Base-by-base conservation (phyloP, 352 stramenopile species). In the Phytophthora ohioensis region DNA sequence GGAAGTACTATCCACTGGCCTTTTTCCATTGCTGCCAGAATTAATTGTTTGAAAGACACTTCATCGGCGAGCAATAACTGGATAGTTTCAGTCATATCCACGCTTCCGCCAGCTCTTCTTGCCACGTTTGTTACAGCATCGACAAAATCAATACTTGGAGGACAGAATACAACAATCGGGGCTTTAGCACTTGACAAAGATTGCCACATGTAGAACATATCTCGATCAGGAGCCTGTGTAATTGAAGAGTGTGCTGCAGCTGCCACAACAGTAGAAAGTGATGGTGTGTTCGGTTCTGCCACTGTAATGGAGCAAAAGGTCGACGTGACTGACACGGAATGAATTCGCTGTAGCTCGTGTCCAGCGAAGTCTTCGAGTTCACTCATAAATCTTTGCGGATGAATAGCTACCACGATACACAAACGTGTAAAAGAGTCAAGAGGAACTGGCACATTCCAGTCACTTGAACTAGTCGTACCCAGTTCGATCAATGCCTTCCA, bases 1-100 rank as follows among this genome's bases (percentile, higher is more conserved):
- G 76, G 63, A 3, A 91, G 41, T 5, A 91, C 79, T 9, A 85
- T 64, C 85, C 85, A 93, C 17, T 84, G 72, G 0, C 85, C 85
- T 34, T 81, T 88, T 27, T 78, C 67, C 57, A 87, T 84, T 3
- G 83, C 78, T 21, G 32, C 9, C 5, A 78, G n/a, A 0, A 93
- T 31, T 5, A 57, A 46, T 13, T 43, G 66, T 30, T 82, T 81
- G 39, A 93, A 88, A 2, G 12, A 21, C 3, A 68, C 51, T 48
- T 76, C 55, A 0, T 64, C 57, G 8, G 58, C 32, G 5, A 57
- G 58, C n/a, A 73, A 46, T 34, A 76, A 12, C 17, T 73, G 64
- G 41, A 73, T 57, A 17, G 69, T 66, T 13, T 69, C 59, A 21
- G 41, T 56, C 4, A 21, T 51, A 17, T 89, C 69, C 11, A 89